phyloP scores from a whole-genome alignment of 2,329 filamentous ascomycete species.

The Colletotrichum filicis region DNA sequence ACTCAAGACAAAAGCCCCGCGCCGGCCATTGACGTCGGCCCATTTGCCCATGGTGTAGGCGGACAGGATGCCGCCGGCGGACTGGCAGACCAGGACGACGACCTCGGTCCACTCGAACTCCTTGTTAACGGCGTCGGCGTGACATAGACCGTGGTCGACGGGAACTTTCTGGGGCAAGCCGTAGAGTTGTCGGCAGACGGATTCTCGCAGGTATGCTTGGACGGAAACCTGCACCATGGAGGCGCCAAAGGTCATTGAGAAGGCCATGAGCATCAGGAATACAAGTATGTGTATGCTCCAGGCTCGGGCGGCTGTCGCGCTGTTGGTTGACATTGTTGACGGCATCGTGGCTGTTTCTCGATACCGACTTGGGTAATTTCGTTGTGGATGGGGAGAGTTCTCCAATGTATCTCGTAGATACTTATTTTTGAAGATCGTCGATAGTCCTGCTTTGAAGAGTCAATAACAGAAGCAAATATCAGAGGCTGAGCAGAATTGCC shows the following conservation, averaged over 20 bases:
- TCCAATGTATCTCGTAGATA: background rate
- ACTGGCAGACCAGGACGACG: background rate
- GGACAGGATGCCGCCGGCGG: background rate
- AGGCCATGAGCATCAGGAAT: background rate
- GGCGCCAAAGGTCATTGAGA: background rate
- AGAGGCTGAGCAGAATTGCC: background rate
- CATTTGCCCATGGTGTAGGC: background rate
- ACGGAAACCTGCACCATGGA: background rate
- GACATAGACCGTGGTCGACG: background rate
- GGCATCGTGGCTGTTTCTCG: background rate
- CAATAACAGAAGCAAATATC: background rate
- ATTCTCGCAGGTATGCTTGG: background rate
- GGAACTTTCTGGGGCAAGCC: background rate
- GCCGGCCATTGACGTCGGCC: background rate
- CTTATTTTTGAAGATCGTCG: background rate
- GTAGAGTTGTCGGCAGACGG: background rate
- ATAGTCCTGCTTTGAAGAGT: background rate
- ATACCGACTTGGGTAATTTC: background rate
- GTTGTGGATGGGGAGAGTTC: background rate
- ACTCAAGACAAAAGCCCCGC: background rate
- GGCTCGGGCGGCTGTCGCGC: background rate
- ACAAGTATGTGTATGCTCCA: background rate
- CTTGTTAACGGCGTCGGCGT: background rate
- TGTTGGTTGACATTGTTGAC: background rate
- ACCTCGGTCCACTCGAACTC: background rate